A percentile compares a stretch with the other conserved stretches of the same genome.
phyloP scores from a whole-genome alignment of 257 asterid species.

The Nemophila menziesii region DNA sequence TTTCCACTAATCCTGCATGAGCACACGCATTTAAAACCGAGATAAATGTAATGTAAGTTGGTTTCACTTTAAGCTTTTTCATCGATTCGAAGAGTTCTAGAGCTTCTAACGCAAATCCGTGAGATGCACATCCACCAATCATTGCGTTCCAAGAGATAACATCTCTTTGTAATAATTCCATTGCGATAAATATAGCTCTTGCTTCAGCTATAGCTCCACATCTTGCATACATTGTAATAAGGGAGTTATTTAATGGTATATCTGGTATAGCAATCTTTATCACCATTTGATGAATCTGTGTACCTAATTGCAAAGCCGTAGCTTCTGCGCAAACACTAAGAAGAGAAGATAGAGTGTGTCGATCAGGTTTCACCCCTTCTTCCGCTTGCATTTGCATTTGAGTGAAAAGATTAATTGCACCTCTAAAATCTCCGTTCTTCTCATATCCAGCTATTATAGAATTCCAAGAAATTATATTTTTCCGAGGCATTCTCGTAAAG shows the following conservation, averaged over 20 bases:
- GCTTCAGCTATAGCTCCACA: slow-evolving; percentile 78
- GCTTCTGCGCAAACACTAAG: slow-evolving; percentile 68
- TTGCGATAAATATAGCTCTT: slow-evolving; percentile 41
- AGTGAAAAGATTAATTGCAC: slow-evolving; percentile 46
- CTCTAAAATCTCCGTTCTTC: slow-evolving; percentile 34
- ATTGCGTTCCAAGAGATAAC: slow-evolving; percentile 88
- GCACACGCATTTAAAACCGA: slow-evolving; percentile 81
- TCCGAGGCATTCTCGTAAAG: slow-evolving; percentile 55
- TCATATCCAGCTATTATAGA: slow-evolving; percentile 70
- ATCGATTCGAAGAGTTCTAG: slow-evolving; percentile 54
- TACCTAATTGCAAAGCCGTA: slow-evolving; percentile 45
- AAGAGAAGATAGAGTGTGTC: slow-evolving; percentile 74
- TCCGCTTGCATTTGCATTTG: slow-evolving; percentile 67
- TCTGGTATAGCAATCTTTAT: slow-evolving; percentile 52
- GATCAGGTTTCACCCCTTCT: slow-evolving; percentile 59
- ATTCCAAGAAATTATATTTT: slow-evolving; percentile 62
- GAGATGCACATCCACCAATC: slow-evolving; percentile 80
- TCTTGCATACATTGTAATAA: slow-evolving; percentile 76
- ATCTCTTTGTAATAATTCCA: slow-evolving; percentile 37
- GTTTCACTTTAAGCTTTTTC: slow-evolving; percentile 43
- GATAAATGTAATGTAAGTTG: slow-evolving; percentile 61
- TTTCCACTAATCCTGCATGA: slow-evolving; percentile 64
- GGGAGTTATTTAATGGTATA: slow-evolving; percentile 59
- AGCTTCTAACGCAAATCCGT: slow-evolving; percentile 56
- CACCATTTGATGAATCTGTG: slow-evolving; percentile 67